Evolutionary conservation across 192 early-diverging fungal species (phyloP).

Genomic region (Coemansia sp.): DNA sequence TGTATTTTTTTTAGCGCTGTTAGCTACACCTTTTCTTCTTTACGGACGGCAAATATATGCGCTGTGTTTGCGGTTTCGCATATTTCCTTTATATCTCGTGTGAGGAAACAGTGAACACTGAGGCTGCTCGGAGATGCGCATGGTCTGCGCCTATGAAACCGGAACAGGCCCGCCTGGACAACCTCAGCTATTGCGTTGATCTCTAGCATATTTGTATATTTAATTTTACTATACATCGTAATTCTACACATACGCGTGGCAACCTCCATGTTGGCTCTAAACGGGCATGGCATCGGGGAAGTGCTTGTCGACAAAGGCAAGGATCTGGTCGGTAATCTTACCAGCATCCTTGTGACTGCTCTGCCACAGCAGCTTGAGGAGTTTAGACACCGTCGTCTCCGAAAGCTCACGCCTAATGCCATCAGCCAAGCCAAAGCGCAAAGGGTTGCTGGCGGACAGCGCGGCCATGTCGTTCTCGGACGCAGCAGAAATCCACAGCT

Average conservation of each 20-base stretch:
- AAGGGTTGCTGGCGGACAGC: neutral
- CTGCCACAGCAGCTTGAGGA: slow-evolving; percentile 17
- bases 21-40: too few relatives aligned
- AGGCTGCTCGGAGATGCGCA: too few relatives aligned
- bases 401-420: slow-evolving; percentile 15
- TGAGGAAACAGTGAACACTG: too few relatives aligned
- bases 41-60: too few relatives aligned
- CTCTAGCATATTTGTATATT: too few relatives aligned
- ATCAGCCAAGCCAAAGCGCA: neutral
- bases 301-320: slow-evolving; percentile 32
- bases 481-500: slow-evolving; percentile 13
- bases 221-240: too few relatives aligned
- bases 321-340: slow-evolving; percentile 14
- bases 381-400: slow-evolving; percentile 17
- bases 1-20: too few relatives aligned
- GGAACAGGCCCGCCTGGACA: neutral
- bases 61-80: neutral
- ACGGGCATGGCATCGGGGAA: slow-evolving; percentile 46
- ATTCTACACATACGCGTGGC: neutral
- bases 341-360: slow-evolving; percentile 12
- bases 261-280: neutral
- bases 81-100: too few relatives aligned
- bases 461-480: neutral
- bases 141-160: neutral
- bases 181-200: neutral